A percentile compares a stretch with the other conserved stretches of the same genome.
Conservation (phyloP, 495 filamentous ascomycete genomes). For the Penicillium daleae region DNA sequence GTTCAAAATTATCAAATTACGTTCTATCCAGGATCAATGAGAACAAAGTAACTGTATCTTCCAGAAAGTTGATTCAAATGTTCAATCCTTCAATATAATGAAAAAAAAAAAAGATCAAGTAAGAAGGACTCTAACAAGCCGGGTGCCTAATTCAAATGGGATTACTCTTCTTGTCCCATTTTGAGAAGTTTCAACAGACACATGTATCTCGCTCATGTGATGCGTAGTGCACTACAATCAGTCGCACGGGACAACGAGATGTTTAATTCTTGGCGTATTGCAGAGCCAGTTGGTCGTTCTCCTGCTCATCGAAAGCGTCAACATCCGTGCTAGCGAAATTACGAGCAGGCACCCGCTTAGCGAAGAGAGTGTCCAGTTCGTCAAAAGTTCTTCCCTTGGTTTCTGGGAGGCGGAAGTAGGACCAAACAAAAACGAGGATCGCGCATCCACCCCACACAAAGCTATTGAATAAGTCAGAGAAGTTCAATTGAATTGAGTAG, state of each 20-base stretch:
- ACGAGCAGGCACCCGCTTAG: background rate
- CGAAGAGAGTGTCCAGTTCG: background rate
- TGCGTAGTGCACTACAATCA: background rate
- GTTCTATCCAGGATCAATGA: too few species aligned
- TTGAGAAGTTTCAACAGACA: too few species aligned
- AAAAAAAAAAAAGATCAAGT: too few species aligned
- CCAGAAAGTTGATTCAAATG: too few species aligned
- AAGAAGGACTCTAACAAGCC: too few species aligned
- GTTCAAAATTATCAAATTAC: too few species aligned
- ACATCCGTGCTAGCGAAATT: background rate
- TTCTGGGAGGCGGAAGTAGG: conserved; percentile 2
- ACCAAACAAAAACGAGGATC: background rate
- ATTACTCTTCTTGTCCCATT: too few species aligned
- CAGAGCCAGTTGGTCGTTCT: background rate
- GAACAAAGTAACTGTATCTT: too few species aligned
- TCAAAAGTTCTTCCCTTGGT: background rate
- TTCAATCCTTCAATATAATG: too few species aligned
- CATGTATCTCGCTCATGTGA: background rate
- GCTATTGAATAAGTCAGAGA: background rate
- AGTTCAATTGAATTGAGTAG: background rate
- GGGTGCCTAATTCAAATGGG: too few species aligned
- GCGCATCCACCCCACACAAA: background rate
- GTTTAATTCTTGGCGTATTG: background rate
- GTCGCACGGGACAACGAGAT: background rate
- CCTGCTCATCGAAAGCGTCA: background rate